These are phyloP conservation scores for Vitrella brassicaformis DNA, from an alignment of 73 alveolate species.

Conservation along the genomic window DNA sequence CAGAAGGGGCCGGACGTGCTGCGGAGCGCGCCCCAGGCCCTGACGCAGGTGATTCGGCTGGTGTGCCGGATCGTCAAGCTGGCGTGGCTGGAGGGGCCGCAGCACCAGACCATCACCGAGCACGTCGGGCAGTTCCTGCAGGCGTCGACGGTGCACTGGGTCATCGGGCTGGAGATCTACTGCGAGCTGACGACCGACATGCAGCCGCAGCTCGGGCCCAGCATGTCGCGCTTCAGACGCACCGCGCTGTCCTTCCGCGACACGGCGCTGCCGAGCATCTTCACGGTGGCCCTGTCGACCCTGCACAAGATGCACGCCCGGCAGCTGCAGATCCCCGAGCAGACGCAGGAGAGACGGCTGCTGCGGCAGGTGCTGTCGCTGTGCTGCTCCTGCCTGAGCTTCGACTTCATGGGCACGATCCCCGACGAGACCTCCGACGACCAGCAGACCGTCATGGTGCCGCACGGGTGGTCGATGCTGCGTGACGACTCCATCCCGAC, in stretches of 20 bases:
- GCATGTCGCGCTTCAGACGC: conserved; percentile 21
- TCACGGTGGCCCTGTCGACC: conserved; percentile 6
- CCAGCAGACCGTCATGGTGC: conserved; percentile 16
- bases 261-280: conserved; percentile 28
- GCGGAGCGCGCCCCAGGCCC: background rate
- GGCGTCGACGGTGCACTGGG: conserved; percentile 15
- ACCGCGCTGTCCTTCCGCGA: conserved; percentile 36
- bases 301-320: background rate
- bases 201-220: conserved; percentile 32
- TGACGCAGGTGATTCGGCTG: background rate
- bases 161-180: conserved; percentile 22
- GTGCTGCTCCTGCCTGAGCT: conserved; percentile 14
- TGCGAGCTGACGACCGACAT: conserved; percentile 24
- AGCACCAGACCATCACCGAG: conserved; percentile 19
- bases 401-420: conserved; percentile 41
- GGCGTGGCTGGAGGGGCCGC: conserved; percentile 39
- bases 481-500: conserved; percentile 28
- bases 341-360: background rate
- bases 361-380: conserved; percentile 17
- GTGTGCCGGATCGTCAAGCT: conserved; percentile 6
- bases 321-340: background rate
- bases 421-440: conserved; percentile 40
- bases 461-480: conserved; percentile 25
- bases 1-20: background rate
- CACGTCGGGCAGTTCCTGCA: conserved; percentile 23